A percentile compares a stretch with the other conserved stretches of the same genome.
phyloP scores from a whole-genome alignment of 305 asterid genomes.

The Fraxinus xanthoxyloides region DNA sequence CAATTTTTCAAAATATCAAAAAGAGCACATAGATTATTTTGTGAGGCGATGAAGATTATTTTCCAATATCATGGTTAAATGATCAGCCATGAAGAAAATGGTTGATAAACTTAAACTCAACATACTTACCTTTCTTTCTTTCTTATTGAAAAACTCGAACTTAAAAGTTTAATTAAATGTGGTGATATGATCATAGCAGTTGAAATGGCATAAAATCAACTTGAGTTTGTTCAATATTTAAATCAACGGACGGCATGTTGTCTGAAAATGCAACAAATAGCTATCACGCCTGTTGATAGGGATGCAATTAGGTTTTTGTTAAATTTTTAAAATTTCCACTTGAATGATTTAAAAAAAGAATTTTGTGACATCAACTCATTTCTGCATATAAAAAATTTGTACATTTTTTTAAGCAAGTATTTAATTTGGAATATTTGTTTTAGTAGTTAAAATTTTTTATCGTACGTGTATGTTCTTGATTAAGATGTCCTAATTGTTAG shows the following conservation, averaged over 20 bases:
- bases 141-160: background rate
- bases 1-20: no score
- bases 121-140: no score
- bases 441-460: background rate
- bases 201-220: slow-evolving; percentile 11
- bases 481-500: background rate
- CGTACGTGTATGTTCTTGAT: background rate
- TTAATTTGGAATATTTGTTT: background rate
- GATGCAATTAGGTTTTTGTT: slow-evolving; percentile 1
- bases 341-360: background rate
- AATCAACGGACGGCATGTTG: slow-evolving; percentile 32
- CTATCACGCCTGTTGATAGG: slow-evolving; percentile 27
- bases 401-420: background rate
- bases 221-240: background rate
- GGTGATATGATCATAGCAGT: slow-evolving; percentile 26
- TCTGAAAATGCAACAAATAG: slow-evolving; percentile 26
- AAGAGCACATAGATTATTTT: no score
- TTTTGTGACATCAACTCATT: slow-evolving; percentile 20
- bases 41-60: no score
- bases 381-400: background rate
- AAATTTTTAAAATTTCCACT: background rate
- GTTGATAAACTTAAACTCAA: background rate
- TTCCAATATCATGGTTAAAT: background rate
- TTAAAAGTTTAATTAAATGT: background rate
- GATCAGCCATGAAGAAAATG: background rate